Base-by-base conservation (phyloP, 1,284 basidiomycete genomes). In the Irpex sp. region DNA sequence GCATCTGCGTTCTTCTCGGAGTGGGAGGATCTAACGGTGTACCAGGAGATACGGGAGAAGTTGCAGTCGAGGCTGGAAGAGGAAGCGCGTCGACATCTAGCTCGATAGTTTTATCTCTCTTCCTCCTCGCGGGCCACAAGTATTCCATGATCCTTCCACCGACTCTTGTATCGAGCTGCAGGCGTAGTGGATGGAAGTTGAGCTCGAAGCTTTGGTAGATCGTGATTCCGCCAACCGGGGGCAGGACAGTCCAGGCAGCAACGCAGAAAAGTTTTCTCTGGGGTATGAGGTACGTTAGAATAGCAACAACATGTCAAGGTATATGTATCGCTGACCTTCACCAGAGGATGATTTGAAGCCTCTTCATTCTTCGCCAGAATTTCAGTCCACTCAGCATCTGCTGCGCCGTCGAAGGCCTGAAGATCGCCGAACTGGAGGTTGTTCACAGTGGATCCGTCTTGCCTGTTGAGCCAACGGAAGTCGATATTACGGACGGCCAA, bases 161-260 rank as follows among this genome's bases (percentile, higher is more conserved):
- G 33, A 97, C 83, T 65, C 82, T 82, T 49, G 91, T 86, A 74
- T 96, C 94, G 56, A 97, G 81, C 68, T 95, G 93, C 16, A 98
- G 80, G 55, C 91, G 87, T 68, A 98, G 83, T 0, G 96, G 96
- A 73, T 97, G 93, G 58, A 97, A 77, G 53, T 86, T 85, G 54
- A 97, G 76, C 64, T 91, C 86, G 68, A 97, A 93, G 35, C 84
- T 80, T 73, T 94, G 89, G 70, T 96, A 90, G 65, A 98, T 94
- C 7, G 89, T 84, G 67, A 99, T 98, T 9, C 96, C 96, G 23
- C 94, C 96, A 4, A 98, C 94, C 2, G 95, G 91, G 0, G 93
- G 85, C n/a, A 94, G 78, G 18, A 91, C 83, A 3, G 82, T 86
- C 92, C 93, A 94, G 61, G 87, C 82, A 6, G 88, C 87, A 5